A percentile compares a stretch with the other conserved stretches of the same genome.
Evolutionary conservation across 495 filamentous ascomycete genomes (phyloP).

Genomic region (Penicillium waksmanii): DNA sequence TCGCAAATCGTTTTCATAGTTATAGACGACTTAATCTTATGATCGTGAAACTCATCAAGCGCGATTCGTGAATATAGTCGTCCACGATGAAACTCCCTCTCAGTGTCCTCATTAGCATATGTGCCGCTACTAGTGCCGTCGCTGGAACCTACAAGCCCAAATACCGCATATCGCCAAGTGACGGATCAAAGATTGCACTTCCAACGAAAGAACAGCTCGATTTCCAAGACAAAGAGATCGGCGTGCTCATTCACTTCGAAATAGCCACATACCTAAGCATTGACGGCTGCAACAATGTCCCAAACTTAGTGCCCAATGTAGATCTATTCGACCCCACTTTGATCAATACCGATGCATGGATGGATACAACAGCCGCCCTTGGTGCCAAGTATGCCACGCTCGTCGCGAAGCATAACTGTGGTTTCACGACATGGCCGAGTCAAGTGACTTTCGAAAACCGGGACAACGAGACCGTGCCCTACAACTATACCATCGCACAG

Average conservation of each 20-base stretch:
- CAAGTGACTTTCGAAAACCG: slow-evolving; percentile 12
- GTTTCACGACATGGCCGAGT: slow-evolving; percentile 16
- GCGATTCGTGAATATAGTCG: neutral
- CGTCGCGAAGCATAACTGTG: slow-evolving; percentile 18
- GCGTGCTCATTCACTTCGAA: slow-evolving; percentile 15
- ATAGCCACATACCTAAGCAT: slow-evolving; percentile 17
- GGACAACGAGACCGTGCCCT: slow-evolving; percentile 14
- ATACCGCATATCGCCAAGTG: slow-evolving; percentile 15
- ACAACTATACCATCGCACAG: slow-evolving; percentile 15
- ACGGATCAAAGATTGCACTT: slow-evolving; percentile 17
- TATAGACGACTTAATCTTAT: neutral
- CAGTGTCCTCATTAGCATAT: slow-evolving; percentile 3
- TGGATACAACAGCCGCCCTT: slow-evolving; percentile 14
- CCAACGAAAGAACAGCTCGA: slow-evolving; percentile 19
- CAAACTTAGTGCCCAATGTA: slow-evolving; percentile 10
- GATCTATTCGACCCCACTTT: slow-evolving; percentile 11
- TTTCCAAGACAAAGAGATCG: slow-evolving; percentile 18
- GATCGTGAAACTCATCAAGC: neutral
- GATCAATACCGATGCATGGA: slow-evolving; percentile 14
- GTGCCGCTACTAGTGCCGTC: slow-evolving; percentile 1
- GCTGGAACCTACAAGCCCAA: slow-evolving; percentile 13
- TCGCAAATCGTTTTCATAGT: neutral
- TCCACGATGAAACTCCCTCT: slow-evolving; percentile 2
- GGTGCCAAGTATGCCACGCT: slow-evolving; percentile 16
- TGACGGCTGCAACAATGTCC: slow-evolving; percentile 17